phyloP scores from a whole-genome alignment of 2,329 filamentous ascomycete species.

The Arthrocladium fulminans region DNA sequence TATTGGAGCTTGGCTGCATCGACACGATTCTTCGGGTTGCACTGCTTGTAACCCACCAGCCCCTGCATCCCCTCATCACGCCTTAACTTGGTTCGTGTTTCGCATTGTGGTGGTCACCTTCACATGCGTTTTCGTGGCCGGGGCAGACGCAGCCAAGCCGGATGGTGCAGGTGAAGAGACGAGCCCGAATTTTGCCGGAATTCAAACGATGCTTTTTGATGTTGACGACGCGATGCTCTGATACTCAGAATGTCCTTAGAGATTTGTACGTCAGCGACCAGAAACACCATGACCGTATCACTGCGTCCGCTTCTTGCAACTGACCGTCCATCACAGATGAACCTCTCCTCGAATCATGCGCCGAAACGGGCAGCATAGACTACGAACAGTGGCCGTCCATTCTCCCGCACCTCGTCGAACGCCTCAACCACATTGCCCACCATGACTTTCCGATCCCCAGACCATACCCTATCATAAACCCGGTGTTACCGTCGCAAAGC shows the following conservation, averaged over 20 bases:
- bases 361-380: constrained; percentile 51
- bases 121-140: not conserved
- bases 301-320: not conserved
- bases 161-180: not conserved
- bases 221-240: not conserved
- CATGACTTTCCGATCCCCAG: constrained; percentile 64
- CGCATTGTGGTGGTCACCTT: not conserved
- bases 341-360: constrained; percentile 46
- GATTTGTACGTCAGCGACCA: not conserved
- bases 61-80: not conserved
- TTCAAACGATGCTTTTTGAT: too few species aligned
- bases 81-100: not conserved
- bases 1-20: not conserved
- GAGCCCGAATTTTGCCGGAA: not conserved
- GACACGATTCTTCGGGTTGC: not conserved
- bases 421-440: constrained; percentile 68
- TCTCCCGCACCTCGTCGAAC: constrained; percentile 55
- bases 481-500: constrained; percentile 29
- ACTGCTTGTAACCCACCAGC: not conserved
- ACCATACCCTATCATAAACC: constrained; percentile 39
- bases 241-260: constrained; percentile 1
- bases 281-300: not conserved
- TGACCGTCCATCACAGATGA: constrained; percentile 32
- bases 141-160: not conserved
- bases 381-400: constrained; percentile 59